Conservation (phyloP, 331 rosid species). For the Pyrus hybrid region DNA sequence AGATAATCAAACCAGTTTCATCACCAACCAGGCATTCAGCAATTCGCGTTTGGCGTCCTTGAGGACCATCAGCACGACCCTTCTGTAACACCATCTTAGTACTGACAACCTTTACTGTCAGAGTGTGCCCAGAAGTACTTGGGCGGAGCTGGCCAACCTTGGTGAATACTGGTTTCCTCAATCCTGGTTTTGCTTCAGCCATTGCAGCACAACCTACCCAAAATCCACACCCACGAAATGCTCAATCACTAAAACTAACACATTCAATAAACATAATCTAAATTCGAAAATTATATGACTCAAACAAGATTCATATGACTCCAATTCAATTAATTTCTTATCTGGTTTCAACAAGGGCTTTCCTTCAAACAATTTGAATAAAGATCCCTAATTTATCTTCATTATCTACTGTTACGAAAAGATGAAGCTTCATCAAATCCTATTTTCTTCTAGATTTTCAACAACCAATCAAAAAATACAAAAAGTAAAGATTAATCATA, state of each 20-base stretch:
- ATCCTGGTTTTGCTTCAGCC: conserved; percentile 82
- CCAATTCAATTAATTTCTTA: not conserved
- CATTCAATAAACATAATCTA: not conserved
- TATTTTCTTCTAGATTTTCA: not conserved
- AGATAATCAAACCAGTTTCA: conserved; percentile 82
- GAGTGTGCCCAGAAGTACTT: conserved; percentile 82
- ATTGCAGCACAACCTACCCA: conserved; percentile 29
- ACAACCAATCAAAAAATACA: not conserved
- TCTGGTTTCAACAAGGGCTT: not conserved
- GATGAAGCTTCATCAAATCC: not conserved
- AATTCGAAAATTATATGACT: not conserved
- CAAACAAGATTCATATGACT: not conserved
- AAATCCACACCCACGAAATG: not conserved
- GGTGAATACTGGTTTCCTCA: conserved; percentile 93
- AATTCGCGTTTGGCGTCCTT: conserved; percentile 88
- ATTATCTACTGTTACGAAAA: not conserved
- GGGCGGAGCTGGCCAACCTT: conserved; percentile 95
- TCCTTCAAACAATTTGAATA: not conserved
- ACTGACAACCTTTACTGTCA: conserved; percentile 73
- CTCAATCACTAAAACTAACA: not conserved
- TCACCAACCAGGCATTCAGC: conserved; percentile 95
- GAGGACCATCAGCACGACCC: conserved; percentile 88
- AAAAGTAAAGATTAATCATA: not conserved
- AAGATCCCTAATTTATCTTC: not conserved
- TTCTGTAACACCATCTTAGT: conserved; percentile 84